phyloP scores from a whole-genome alignment of 2,329 filamentous ascomycete genomes.

The Sclerotinia sclerotiorum region DNA sequence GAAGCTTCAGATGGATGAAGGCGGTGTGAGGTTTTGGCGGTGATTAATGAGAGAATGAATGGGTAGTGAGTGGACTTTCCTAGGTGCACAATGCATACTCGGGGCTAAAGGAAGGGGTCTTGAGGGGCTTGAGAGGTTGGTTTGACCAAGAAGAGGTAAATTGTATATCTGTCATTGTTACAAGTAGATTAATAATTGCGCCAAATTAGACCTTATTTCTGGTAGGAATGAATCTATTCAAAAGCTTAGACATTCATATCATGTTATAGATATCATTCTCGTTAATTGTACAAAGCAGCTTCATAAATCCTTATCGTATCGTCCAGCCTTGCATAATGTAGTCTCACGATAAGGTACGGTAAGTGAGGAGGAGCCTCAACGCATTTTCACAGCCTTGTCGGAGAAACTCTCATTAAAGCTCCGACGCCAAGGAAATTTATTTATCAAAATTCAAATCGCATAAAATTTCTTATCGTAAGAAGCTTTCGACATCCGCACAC shows the following conservation, averaged over 20 bases:
- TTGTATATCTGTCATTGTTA: conserved; percentile 3
- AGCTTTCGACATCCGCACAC: conserved; percentile 7
- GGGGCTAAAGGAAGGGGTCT: background rate
- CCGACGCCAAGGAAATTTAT: conserved; percentile 25
- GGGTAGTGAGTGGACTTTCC: background rate
- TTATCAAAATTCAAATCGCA: conserved; percentile 23
- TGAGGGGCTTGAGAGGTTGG: background rate
- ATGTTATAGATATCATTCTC: background rate
- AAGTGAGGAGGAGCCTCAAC: background rate
- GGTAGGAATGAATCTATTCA: background rate
- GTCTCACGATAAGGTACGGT: conserved; percentile 16
- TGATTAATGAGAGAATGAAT: background rate
- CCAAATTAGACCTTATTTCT: background rate
- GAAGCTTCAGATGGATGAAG: background rate
- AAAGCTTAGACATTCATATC: background rate
- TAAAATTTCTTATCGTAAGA: conserved; percentile 21
- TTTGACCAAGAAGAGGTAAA: background rate
- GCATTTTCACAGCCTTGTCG: conserved; percentile 7
- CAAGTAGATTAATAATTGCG: background rate
- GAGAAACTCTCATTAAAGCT: background rate
- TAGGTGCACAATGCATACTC: conserved; percentile 7
- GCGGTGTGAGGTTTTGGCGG: background rate
- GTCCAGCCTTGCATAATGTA: conserved; percentile 12
- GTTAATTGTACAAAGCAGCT: conserved; percentile 2
- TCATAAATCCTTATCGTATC: conserved; percentile 13